Evolutionary conservation across 2,329 filamentous ascomycete genomes (phyloP).

Genomic region (Cadophora malorum): DNA sequence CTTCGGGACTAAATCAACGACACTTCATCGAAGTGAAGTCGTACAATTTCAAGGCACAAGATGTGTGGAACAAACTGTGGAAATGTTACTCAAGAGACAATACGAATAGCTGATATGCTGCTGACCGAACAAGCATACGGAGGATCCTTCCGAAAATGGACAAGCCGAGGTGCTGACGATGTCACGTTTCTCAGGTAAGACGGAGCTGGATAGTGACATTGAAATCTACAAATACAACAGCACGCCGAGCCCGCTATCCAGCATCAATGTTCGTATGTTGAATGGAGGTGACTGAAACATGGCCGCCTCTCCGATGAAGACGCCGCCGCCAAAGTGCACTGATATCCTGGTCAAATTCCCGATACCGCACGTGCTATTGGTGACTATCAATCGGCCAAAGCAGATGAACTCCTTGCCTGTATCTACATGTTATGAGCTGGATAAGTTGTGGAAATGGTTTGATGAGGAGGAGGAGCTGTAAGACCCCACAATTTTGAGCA

Average conservation of each 20-base stretch:
- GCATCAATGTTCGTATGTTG: background rate
- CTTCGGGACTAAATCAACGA: background rate
- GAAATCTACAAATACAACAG: background rate
- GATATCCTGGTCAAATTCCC: constrained; percentile 52
- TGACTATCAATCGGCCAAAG: constrained; percentile 58
- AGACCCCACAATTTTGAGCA: background rate
- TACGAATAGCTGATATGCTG: background rate
- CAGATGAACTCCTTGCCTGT: constrained; percentile 55
- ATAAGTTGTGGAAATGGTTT: constrained; percentile 58
- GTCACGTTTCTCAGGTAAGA: constrained; percentile 19
- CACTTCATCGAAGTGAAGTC: background rate
- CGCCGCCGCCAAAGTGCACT: constrained; percentile 33
- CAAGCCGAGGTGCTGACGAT: background rate
- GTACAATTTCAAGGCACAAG: background rate
- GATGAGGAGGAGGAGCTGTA: constrained; percentile 54
- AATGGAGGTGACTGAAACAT: background rate
- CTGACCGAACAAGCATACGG: background rate
- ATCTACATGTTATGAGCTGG: constrained; percentile 55
- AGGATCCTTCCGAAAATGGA: background rate
- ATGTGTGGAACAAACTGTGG: background rate
- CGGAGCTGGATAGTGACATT: background rate
- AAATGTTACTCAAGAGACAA: background rate
- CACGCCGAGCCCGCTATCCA: background rate
- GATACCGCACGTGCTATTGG: constrained; percentile 54
- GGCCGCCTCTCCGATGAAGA: constrained; percentile 7